These are phyloP conservation scores for Sedum album DNA, from an alignment of 164 flowering plant genomes.

Conservation along the genomic window DNA sequence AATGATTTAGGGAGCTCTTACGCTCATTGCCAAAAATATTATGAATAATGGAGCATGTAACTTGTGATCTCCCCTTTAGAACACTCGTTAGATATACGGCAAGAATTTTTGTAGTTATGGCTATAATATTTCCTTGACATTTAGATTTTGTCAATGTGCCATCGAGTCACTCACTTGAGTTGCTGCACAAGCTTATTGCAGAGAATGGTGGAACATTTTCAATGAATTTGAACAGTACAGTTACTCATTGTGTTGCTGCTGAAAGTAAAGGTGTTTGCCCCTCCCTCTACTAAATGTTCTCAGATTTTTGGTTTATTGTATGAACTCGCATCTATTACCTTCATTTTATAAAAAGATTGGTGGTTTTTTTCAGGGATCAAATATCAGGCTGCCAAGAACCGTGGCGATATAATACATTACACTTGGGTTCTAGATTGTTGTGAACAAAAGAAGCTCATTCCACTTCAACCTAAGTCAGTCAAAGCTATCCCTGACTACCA, in stretches of 20 bases:
- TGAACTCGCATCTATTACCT: not conserved
- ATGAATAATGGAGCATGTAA: not conserved
- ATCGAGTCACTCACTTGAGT: conserved; percentile 52
- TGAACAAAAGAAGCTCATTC: conserved; percentile 63
- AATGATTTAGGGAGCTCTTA: not conserved
- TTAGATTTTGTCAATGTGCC: conserved; percentile 82
- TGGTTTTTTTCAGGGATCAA: conserved; percentile 56
- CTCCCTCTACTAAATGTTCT: conserved; percentile 15
- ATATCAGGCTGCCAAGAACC: conserved; percentile 81
- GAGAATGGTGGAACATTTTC: conserved; percentile 94
- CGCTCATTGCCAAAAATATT: not conserved
- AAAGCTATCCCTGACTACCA: not conserved
- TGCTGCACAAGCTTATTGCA: conserved; percentile 73
- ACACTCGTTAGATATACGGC: not conserved
- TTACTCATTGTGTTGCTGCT: conserved; percentile 88
- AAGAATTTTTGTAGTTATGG: not conserved
- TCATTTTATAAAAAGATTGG: not conserved
- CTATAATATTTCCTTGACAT: conserved; percentile 33
- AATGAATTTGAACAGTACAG: conserved; percentile 86
- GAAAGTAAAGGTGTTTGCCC: conserved; percentile 62
- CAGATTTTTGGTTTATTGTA: not conserved
- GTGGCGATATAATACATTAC: conserved; percentile 76
- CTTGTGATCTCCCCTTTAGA: not conserved
- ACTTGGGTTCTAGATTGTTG: conserved; percentile 89
- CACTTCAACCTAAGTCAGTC: conserved; percentile 72